phyloP scores from a whole-genome alignment of 148 eudicot species.

The Arbutus unedo region DNA sequence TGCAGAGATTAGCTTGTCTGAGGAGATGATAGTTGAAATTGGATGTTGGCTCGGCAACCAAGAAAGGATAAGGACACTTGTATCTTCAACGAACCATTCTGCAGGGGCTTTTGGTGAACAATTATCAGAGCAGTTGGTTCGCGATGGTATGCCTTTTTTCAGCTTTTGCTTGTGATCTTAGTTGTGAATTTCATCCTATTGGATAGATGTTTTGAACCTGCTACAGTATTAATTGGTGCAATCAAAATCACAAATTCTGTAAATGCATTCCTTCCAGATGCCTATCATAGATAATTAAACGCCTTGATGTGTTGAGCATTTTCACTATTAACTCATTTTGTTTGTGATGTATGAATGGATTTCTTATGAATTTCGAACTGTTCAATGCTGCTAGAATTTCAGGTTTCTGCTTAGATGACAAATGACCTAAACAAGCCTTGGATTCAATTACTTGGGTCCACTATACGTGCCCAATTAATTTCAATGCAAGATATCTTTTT shows the following conservation, averaged over 20 bases:
- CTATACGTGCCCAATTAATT: neutral
- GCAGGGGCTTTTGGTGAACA: conserved; percentile 56
- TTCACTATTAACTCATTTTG: neutral
- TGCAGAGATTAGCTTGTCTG: conserved; percentile 81
- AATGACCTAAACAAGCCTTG: conserved; percentile 1
- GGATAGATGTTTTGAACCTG: neutral
- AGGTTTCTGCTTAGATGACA: neutral
- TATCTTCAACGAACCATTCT: conserved; percentile 33
- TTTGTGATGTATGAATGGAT: neutral
- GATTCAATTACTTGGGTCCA: neutral
- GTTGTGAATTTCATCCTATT: neutral
- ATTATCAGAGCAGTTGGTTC: conserved; percentile 78
- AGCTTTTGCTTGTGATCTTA: neutral
- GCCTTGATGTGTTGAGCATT: neutral
- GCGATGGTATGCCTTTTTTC: conserved; percentile 63
- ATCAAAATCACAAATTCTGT: neutral
- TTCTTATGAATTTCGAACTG: neutral
- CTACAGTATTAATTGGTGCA: neutral
- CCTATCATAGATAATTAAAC: neutral
- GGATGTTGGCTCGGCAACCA: conserved; percentile 87
- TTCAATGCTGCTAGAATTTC: neutral
- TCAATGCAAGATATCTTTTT: neutral
- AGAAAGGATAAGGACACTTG: conserved; percentile 53
- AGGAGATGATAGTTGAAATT: conserved; percentile 58
- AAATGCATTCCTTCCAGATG: neutral